Conservation (phyloP, 331 rosid genomes). For the Erythrophleum ivorense region DNA sequence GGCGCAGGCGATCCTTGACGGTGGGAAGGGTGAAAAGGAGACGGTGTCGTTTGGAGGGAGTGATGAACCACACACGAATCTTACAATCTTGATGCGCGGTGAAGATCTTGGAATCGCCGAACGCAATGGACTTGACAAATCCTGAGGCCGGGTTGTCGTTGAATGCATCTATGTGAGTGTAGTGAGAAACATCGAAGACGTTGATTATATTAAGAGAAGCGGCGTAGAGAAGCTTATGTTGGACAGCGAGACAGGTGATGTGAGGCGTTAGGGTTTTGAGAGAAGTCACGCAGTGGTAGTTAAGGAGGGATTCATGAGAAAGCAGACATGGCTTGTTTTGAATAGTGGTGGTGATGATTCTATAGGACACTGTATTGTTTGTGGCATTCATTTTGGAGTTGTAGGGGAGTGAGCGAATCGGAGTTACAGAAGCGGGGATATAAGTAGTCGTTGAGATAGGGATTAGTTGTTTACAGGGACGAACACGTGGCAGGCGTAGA, state of each 20-base stretch:
- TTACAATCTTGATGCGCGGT: constrained; percentile 77
- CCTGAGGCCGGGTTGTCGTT: constrained; percentile 53
- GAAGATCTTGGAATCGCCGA: constrained; percentile 48
- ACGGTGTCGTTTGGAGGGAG: constrained; percentile 47
- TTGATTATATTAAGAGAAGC: constrained; percentile 58
- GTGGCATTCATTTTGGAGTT: constrained; percentile 37
- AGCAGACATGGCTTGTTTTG: not conserved
- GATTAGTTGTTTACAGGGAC: constrained; percentile 8
- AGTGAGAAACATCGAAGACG: constrained; percentile 55
- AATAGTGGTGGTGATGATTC: not conserved
- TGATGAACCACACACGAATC: constrained; percentile 61
- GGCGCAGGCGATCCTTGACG: constrained; percentile 51
- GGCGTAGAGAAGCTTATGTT: constrained; percentile 64
- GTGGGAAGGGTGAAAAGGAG: constrained; percentile 62
- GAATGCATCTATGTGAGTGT: constrained; percentile 52
- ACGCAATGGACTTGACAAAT: constrained; percentile 64
- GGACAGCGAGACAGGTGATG: constrained; percentile 60
- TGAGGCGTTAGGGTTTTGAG: constrained; percentile 52
- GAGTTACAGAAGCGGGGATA: constrained; percentile 39
- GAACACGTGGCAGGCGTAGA: constrained; percentile 33
- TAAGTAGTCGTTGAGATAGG: constrained; percentile 38
- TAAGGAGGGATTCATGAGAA: not conserved
- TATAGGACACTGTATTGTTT: not conserved
- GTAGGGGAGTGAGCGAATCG: not conserved
- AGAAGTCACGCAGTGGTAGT: constrained; percentile 34